Conservation (phyloP, 208 protist species). For the Angomonas ambiguus region DNA sequence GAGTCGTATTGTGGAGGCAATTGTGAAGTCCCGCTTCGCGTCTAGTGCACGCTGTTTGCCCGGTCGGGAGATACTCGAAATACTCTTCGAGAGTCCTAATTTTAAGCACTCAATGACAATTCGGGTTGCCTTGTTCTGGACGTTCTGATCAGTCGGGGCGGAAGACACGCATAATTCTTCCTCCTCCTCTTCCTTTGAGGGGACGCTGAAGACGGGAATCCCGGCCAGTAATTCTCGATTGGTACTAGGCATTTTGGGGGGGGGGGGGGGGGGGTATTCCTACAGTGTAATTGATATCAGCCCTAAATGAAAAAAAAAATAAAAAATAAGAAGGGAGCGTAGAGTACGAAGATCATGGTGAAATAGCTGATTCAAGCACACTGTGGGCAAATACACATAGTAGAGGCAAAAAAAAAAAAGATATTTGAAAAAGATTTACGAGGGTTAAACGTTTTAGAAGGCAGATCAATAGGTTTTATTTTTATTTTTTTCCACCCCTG, state of each 20-base stretch:
- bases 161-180: neutral
- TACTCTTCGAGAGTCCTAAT: constrained; percentile 62
- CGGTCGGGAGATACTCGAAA: constrained; percentile 76
- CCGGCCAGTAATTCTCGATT: constrained; percentile 74
- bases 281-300: no score
- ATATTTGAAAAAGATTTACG: constrained; percentile 8
- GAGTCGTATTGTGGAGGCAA: constrained; percentile 58
- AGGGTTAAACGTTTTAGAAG: neutral
- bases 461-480: neutral
- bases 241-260: constrained; percentile 27
- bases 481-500: constrained; percentile 6
- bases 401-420: constrained; percentile 9
- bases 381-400: neutral
- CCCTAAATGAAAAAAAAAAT: constrained; percentile 12
- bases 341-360: no score
- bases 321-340: neutral
- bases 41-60: constrained; percentile 80
- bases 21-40: constrained; percentile 75
- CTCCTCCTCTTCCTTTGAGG: constrained; percentile 16
- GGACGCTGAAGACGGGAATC: constrained; percentile 38
- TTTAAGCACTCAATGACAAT: constrained; percentile 80
- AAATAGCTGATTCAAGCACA: neutral
- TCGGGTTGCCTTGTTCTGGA: constrained; percentile 44
- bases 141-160: neutral
- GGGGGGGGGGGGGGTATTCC: no score